Conservation (phyloP, 208 protist genomes). For the Leishmania braziliensis region DNA sequence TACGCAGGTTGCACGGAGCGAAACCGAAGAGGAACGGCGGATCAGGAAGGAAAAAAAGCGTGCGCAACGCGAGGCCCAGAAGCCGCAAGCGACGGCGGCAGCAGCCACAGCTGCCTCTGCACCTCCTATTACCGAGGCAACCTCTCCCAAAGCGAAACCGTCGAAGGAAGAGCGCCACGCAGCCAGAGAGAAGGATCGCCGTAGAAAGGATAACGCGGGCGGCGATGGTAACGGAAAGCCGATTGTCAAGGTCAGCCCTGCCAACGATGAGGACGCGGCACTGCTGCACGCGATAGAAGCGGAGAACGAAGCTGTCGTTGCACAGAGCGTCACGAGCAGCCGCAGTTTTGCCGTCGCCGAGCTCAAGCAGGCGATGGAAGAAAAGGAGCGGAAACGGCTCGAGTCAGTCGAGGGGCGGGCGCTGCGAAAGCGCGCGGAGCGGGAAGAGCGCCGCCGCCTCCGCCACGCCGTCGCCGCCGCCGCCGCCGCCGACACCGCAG, state of each 20-base stretch:
- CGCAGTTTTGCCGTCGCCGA: constrained; percentile 3
- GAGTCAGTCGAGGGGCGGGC: constrained; percentile 39
- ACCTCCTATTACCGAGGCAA: constrained; percentile 41
- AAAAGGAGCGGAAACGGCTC: constrained; percentile 19
- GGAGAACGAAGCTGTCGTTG: constrained; percentile 45
- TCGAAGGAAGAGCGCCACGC: constrained; percentile 20
- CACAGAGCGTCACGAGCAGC: constrained; percentile 13
- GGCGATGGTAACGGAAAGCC: background rate
- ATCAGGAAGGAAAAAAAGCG: constrained; percentile 68
- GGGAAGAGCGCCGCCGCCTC: constrained; percentile 39
- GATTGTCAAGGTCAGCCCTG: background rate
- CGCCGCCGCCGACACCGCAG: constrained; percentile 5
- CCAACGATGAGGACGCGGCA: constrained; percentile 20
- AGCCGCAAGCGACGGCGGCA: constrained; percentile 26
- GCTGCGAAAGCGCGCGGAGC: constrained; percentile 46
- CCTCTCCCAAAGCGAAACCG: constrained; percentile 2
- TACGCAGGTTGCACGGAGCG: constrained; percentile 10
- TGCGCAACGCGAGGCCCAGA: constrained; percentile 44
- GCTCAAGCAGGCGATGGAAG: constrained; percentile 7
- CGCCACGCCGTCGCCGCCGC: constrained; percentile 8
- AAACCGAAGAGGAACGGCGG: constrained; percentile 79
- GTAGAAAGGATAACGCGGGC: background rate
- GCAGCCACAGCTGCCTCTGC: background rate
- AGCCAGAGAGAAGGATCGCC: constrained; percentile 44
- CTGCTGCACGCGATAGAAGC: constrained; percentile 49